Evolutionary conservation across 352 stramenopile species (phyloP), one percentile per base, ranked within the genome.

Genomic region (Aphanomyces stellatus): DNA sequence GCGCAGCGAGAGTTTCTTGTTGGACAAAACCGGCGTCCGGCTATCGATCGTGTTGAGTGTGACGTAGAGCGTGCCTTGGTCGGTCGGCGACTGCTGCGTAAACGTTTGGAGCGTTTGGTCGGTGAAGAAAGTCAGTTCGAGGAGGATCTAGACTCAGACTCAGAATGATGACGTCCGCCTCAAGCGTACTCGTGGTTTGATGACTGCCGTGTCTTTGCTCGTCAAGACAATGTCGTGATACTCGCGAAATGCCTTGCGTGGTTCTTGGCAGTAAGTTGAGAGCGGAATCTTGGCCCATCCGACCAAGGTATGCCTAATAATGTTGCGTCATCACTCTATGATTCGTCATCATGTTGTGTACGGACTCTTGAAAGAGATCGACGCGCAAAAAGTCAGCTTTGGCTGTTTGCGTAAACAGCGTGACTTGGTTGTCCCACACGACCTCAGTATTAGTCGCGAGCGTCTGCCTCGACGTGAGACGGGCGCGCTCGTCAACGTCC

Each of bases 391-490:
- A 67, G 30, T 67, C 60, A 8, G 60, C 17, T 31, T 35, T 42
- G 28, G 60, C 60, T 5, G 49, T 59, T 27, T 40, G 46, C 10
- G 74, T 75, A 62, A 75, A 85, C 7, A 85, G 43, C 2, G 78
- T 82, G 30, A 77, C 11, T 34, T 77, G 71, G 15, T 53, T 42
- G 55, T 85, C 76, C 74, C 74, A 85, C 3, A 71, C 25, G 19
- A 74, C 25, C 65, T 51, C 41, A 42, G 25, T 53, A 10, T 56
- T 37, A 69, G 30, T 27, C 24, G 22, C 42, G 37, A 30, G 17
- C 1, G 55, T 10, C 17, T 56, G 30, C 49, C 49, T 15, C 13
- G 60, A 67, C 33, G 27, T 4, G 6, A 67, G n/a, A 15, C 22
- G 27, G 7, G 57, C 24, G 15, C 69, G 71, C 11, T 79, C 68